Conservation (phyloP, 2,329 filamentous ascomycete genomes). For the Sclerotinia glacialis region DNA sequence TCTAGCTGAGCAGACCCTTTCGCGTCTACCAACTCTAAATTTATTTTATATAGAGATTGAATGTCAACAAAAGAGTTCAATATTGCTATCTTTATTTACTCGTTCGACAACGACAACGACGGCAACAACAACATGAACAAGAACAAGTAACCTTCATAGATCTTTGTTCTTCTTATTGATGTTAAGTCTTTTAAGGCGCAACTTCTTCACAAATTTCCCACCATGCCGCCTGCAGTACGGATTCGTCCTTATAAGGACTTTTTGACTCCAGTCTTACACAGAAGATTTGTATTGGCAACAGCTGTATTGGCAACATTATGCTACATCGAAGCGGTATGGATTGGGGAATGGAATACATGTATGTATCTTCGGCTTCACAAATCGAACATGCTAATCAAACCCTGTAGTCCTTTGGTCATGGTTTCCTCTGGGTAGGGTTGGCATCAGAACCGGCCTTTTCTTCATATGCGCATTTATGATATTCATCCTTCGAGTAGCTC, state of each 20-base stretch:
- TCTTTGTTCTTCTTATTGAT: not conserved
- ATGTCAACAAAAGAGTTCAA: constrained; percentile 32
- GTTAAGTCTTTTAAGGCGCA: not conserved
- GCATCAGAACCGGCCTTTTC: constrained; percentile 70
- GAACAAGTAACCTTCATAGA: constrained; percentile 25
- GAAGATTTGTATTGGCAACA: constrained; percentile 78
- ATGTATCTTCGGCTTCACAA: constrained; percentile 19
- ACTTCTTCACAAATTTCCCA: constrained; percentile 18
- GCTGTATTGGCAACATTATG: constrained; percentile 66
- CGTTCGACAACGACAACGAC: constrained; percentile 25
- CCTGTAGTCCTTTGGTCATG: constrained; percentile 75
- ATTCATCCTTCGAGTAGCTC: constrained; percentile 81
- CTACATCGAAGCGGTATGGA: constrained; percentile 67
- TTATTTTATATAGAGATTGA: constrained; percentile 31
- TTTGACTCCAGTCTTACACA: constrained; percentile 81
- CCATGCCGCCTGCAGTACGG: constrained; percentile 38
- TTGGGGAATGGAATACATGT: constrained; percentile 67
- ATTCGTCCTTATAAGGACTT: constrained; percentile 61
- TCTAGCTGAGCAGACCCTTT: constrained; percentile 12
- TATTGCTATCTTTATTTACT: constrained; percentile 17
- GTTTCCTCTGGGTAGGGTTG: constrained; percentile 76
- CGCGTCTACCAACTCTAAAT: constrained; percentile 18
- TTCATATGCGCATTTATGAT: constrained; percentile 74
- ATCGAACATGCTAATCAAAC: constrained; percentile 11
- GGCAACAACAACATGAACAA: constrained; percentile 28